Conservation (phyloP, 73 alveolate genomes). For the Stentor coeruleus region DNA sequence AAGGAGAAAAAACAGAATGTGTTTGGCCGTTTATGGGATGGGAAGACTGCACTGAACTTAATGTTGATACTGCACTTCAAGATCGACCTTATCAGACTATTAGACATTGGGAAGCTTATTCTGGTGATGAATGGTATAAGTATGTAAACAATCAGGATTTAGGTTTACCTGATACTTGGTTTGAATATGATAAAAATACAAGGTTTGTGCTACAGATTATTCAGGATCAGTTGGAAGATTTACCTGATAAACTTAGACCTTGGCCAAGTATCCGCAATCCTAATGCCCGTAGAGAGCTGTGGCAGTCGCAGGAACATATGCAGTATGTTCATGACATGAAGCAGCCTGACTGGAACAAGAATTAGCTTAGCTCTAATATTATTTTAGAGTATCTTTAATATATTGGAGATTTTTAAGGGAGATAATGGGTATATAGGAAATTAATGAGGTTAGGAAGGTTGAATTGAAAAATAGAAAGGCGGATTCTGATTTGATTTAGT, state of each 20-base stretch:
- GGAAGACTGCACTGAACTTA: conserved; percentile 68
- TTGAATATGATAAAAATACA: conserved; percentile 70
- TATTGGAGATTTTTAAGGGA: no score
- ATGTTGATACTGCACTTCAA: conserved; percentile 25
- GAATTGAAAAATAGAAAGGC: no score
- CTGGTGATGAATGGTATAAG: conserved; percentile 69
- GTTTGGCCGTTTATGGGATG: conserved; percentile 80
- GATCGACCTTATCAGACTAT: conserved; percentile 24
- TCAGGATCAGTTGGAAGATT: conserved; percentile 70
- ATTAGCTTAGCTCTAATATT: neutral
- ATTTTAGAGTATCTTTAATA: no score
- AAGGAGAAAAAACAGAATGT: conserved; percentile 89
- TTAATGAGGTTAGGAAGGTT: no score
- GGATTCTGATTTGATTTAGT: no score
- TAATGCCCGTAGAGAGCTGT: conserved; percentile 63
- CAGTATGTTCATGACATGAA: conserved; percentile 67
- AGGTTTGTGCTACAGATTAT: conserved; percentile 34
- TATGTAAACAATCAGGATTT: conserved; percentile 68
- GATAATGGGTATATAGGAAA: no score
- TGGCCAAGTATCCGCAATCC: conserved; percentile 79
- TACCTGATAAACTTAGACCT: conserved; percentile 83
- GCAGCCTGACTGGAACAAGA: conserved; percentile 27
- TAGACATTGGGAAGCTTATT: conserved; percentile 88
- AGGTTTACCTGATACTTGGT: conserved; percentile 90
- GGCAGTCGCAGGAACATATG: conserved; percentile 82